A percentile compares a stretch with the other conserved stretches of the same genome.
These are phyloP conservation scores for Trichoderma koningiopsis DNA, from an alignment of 2,329 filamentous ascomycete genomes.

Conservation along the genomic window DNA sequence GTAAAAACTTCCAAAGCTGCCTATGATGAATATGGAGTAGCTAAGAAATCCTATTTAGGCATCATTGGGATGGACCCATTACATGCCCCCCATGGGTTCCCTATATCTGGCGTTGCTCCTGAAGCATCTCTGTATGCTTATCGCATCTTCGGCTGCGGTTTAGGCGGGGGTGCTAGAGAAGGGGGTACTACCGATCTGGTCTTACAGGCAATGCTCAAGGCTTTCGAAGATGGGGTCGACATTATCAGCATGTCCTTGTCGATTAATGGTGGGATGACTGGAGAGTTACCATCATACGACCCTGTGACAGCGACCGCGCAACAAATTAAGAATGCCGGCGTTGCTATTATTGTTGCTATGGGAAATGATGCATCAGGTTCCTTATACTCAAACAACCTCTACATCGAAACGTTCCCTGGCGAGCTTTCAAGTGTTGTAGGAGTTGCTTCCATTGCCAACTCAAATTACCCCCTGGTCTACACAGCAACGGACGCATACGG, in stretches of 20 bases:
- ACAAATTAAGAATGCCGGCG: background rate
- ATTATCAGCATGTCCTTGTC: slow-evolving; percentile 10
- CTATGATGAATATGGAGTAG: background rate
- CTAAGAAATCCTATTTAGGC: background rate
- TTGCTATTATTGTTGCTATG: slow-evolving; percentile 13
- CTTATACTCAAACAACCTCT: background rate
- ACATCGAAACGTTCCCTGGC: background rate
- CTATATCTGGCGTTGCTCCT: slow-evolving; percentile 3
- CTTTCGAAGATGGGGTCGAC: slow-evolving; percentile 3
- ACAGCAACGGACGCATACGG: background rate
- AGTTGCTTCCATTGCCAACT: slow-evolving; percentile 1
- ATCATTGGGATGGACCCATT: slow-evolving; percentile 12
- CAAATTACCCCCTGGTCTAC: background rate
- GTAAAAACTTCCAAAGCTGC: background rate
- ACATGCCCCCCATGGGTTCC: background rate
- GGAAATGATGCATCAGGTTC: slow-evolving; percentile 5
- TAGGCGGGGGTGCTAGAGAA: background rate
- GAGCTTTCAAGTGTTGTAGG: background rate
- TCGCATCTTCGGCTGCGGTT: slow-evolving; percentile 1
- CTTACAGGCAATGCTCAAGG: slow-evolving; percentile 10
- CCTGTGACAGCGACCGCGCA: background rate
- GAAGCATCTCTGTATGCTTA: slow-evolving; percentile 12
- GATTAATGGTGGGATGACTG: background rate
- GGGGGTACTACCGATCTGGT: background rate
- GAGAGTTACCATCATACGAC: background rate